Evolutionary conservation across 768 basidiomycete genomes (phyloP), one percentile per base, ranked within the genome.

Genomic region (Podaxis carcinomalis): DNA sequence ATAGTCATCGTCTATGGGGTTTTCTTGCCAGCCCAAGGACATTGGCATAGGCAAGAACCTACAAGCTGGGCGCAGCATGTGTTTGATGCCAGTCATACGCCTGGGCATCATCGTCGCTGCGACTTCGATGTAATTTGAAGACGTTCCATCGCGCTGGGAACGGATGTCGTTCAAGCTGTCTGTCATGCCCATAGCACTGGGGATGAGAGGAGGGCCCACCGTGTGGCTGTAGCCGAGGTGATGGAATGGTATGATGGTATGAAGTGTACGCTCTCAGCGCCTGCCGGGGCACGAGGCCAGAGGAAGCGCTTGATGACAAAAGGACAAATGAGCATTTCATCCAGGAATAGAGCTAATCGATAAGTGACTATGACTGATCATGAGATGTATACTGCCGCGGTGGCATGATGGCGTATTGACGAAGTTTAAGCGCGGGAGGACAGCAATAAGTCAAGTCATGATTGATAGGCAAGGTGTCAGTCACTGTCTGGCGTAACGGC

Each of bases 1-100:
- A 53, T 53, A 60, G 42, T 60, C 59, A 9, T 60, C 59, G 32
- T 60, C 59, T 27, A 53, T 23, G 3, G 59, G 59, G 32, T 54
- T 54, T 10, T 60, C 59, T 36, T 60, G 51, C 59, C 59, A 60
- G 28, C 59, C 59, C 51, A 60, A 10, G 23, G 59, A 60, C 51
- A 60, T 46, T 19, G 59, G 59, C 59, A 60, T 53, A 3, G 59
- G 59, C 6, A 60, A 21, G 42, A 60, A 60, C 27, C 27, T 19
- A 14, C 59, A 60, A 10, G 51, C 59, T n/a, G 51, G 59, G 28
- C 59, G 59, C 13, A 60, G 59, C 51, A 60, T 60, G 40, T 60
- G 59, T 14, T 54, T 60, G 42, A 53, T 51, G 28, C 59, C 59
- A 0, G 40, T 40, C 51, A 54, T 60, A 21, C 59, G 42, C 44